Conservation (phyloP, 2,329 filamentous ascomycete genomes). For the Colletotrichum sp. region DNA sequence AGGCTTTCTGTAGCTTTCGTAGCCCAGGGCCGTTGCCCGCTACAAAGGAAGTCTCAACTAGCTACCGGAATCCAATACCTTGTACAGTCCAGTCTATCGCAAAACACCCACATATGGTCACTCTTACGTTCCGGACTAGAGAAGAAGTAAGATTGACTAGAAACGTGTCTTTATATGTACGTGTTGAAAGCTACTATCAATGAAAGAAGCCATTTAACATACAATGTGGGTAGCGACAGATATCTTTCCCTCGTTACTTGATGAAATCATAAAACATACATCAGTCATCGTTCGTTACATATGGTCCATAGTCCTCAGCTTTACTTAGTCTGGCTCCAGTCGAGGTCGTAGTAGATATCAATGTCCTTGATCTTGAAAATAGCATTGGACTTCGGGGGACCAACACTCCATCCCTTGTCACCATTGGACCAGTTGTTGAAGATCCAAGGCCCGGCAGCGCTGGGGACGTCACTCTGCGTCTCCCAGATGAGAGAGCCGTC, state of each 20-base stretch:
- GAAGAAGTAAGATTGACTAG: accelerated
- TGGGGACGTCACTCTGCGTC: slow-evolving; percentile 29
- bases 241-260: neutral
- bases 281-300: neutral
- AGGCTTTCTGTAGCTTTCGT: accelerated
- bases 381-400: slow-evolving; percentile 28
- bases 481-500: slow-evolving; percentile 29
- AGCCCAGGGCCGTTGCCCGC: too few relatives aligned
- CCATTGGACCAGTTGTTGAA: slow-evolving; percentile 36
- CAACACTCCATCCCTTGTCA: slow-evolving; percentile 30
- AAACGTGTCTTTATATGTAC: neutral
- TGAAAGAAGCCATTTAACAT: neutral
- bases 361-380: neutral
- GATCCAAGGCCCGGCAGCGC: slow-evolving; percentile 27
- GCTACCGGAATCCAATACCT: accelerated
- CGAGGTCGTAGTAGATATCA: slow-evolving; percentile 32
- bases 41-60: neutral
- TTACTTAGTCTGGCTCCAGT: neutral
- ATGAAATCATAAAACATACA: neutral
- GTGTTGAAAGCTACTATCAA: neutral
- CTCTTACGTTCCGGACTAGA: neutral
- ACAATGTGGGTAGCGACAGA: neutral
- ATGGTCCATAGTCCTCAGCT: accelerated
- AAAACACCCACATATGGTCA: accelerated
- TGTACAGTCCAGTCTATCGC: accelerated